Base-by-base conservation (phyloP, 805 yeast genomes). In the Monosporozyma aerobia region DNA sequence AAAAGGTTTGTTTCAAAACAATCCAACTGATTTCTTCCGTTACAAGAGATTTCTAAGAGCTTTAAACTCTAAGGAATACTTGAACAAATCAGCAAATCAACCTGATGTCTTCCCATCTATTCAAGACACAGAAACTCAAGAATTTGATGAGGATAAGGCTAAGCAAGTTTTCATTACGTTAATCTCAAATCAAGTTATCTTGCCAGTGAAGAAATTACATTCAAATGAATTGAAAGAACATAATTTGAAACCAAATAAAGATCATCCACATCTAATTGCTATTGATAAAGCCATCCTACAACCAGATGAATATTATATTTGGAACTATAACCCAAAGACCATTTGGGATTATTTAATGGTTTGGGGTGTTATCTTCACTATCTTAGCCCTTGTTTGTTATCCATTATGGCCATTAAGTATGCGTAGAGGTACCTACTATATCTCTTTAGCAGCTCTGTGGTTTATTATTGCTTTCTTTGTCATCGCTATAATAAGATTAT, bases 381-480 rank as follows among this genome's bases (percentile, higher is more conserved):
- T 83, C 2, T 75, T 86, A 57, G 83, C 85, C 29, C 70, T 92
- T 22, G 79, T 78, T 6, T 84, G 79, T 23, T 94, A 89, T 82
- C 99, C 98, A 57, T 77, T 94, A 63, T 94, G 99, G 99, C 99
- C 99, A 29, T 63, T 74, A 39, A 81, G 84, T 69, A 82, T 94
- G 94, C 83, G 95, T 67, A 77, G 77, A 52, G 95, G 94, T 44
- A 96, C 88, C 33, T 94, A 96, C 87, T 94, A 90, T 67, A 66
- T 89, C 51, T 86, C 96, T 35, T 79, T 92, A 76, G 85, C 79
- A 7, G 71, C 83, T 51, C 71, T 94, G 56, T 90, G 87, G 0
- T 70, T 92, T 39, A 74, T 94, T 45, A 90, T 82, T 4, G 72
- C 79, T 47, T 85, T 94, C 69, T 85, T 94, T 58, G 85, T 71